Percentiles rank a stretch among this genome's conserved stretches.
Evolutionary conservation across 1,139 yeast species (phyloP).

Genomic region (Candida mesenterica): DNA sequence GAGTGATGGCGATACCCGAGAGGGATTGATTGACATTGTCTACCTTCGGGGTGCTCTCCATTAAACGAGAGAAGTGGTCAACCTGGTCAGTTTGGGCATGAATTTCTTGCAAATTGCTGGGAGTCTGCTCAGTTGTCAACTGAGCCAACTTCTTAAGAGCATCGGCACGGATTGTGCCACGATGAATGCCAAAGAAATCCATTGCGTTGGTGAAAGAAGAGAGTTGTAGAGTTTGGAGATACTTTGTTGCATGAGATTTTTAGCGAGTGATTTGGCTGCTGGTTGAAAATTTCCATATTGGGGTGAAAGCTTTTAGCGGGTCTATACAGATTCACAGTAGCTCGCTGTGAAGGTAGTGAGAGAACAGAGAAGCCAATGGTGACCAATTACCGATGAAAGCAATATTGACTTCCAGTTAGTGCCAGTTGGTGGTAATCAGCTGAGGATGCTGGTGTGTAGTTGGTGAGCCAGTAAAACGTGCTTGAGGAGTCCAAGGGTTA

Average conservation of each 20-base stretch:
- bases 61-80: constrained; percentile 27
- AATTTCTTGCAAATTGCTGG: constrained; percentile 7
- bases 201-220: no score
- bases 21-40: constrained; percentile 11
- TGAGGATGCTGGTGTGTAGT: no score
- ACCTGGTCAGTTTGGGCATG: constrained; percentile 7
- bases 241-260: no score
- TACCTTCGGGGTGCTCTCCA: constrained; percentile 21
- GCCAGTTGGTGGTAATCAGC: no score
- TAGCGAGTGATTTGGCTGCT: not conserved
- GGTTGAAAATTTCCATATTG: not conserved
- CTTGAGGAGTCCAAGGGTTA: no score
- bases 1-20: constrained; percentile 40
- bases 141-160: constrained; percentile 50
- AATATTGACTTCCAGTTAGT: no score
- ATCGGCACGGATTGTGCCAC: constrained; percentile 53
- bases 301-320: not conserved
- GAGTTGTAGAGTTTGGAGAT: no score
- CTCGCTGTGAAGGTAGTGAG: no score
- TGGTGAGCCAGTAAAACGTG: no score
- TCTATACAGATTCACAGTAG: no score
- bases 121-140: constrained; percentile 27
- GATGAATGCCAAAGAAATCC: constrained; percentile 40
- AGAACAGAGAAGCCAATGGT: no score
- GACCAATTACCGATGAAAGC: no score